phyloP scores from a whole-genome alignment of 106 monocot species.

The Phalaenopsis equestris region DNA sequence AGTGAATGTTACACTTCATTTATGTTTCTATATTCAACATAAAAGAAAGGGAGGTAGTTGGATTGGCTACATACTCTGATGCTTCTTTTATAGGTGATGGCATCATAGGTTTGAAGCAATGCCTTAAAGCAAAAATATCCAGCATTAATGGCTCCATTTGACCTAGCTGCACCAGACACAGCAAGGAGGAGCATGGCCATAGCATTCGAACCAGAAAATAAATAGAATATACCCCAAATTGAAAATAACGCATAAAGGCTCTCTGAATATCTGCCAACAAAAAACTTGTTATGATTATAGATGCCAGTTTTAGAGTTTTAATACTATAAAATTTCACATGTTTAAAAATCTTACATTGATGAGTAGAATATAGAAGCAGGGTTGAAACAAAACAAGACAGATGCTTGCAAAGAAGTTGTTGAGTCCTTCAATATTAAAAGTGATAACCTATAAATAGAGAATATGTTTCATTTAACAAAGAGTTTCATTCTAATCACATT shows the following conservation, averaged over 20 bases:
- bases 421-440: no score
- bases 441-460: background rate
- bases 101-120: no score
- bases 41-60: background rate
- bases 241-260: no score
- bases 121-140: no score
- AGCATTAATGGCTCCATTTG: no score
- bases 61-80: background rate
- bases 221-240: background rate
- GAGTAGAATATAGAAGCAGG: no score
- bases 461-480: background rate
- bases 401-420: no score
- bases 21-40: background rate
- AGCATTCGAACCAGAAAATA: no score
- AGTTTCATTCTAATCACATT: background rate
- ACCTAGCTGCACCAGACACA: no score
- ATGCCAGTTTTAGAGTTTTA: background rate
- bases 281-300: background rate
- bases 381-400: no score
- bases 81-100: no score
- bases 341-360: conserved; percentile 18
- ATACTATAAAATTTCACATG: background rate
- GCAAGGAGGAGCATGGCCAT: no score
- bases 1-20: background rate
- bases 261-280: conserved; percentile 24